phyloP scores from a whole-genome alignment of 106 monocot genomes.

The Phalaenopsis equestris region DNA sequence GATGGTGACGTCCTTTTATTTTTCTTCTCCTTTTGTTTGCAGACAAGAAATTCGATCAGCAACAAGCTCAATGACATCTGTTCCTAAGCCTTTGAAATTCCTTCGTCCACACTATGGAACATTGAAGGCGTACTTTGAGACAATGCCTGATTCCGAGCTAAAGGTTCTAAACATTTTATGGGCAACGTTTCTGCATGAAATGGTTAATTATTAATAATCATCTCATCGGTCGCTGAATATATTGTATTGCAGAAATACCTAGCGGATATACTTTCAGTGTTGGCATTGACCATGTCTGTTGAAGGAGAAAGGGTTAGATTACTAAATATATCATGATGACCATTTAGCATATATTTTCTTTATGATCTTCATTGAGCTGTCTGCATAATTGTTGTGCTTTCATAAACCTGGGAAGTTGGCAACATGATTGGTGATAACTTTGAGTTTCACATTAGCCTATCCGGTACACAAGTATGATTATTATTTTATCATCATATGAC shows the following conservation, averaged over 20 bases:
- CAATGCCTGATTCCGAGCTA: constrained; percentile 63
- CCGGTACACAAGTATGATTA: not conserved
- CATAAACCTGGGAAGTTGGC: not conserved
- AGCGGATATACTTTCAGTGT: constrained; percentile 91
- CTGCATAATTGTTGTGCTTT: not conserved
- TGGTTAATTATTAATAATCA: not conserved
- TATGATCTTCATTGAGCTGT: not conserved
- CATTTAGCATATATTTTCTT: not conserved
- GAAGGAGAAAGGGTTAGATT: constrained; percentile 87
- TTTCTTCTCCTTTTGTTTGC: not conserved
- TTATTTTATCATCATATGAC: not conserved
- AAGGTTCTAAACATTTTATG: constrained; percentile 40
- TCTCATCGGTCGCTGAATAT: not conserved
- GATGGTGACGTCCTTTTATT: not conserved
- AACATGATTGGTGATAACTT: not conserved
- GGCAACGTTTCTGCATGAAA: not conserved
- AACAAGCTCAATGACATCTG: constrained; percentile 97
- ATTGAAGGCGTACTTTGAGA: constrained; percentile 76
- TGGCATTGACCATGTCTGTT: constrained; percentile 94
- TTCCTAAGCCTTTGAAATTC: constrained; percentile 93
- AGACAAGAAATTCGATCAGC: constrained; percentile 95
- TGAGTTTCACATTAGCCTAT: not conserved
- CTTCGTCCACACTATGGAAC: constrained; percentile 84
- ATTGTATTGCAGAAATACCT: constrained; percentile 66
- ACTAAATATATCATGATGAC: not conserved